Conservation (phyloP, 306 rosid genomes). For the Prinsepia uniflora region DNA sequence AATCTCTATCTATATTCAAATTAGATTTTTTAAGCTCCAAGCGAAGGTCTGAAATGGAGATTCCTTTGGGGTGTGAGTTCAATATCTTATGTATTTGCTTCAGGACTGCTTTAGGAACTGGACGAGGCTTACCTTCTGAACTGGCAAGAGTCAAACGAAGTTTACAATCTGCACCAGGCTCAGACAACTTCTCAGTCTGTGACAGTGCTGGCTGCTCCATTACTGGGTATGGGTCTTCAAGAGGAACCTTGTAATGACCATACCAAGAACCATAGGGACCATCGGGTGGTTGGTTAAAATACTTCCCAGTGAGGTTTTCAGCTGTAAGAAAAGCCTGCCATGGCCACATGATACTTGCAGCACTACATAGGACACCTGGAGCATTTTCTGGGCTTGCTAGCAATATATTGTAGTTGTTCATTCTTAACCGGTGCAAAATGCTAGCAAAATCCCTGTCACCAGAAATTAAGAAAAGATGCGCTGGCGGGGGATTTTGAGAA, state of each 20-base stretch:
- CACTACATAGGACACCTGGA: constrained; percentile 63
- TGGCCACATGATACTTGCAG: constrained; percentile 90
- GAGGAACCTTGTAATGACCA: constrained; percentile 56
- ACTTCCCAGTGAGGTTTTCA: constrained; percentile 58
- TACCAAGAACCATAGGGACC: constrained; percentile 74
- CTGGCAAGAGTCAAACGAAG: constrained; percentile 27
- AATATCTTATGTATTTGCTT: constrained; percentile 37
- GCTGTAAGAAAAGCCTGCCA: constrained; percentile 74
- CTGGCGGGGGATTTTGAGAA: constrained; percentile 96
- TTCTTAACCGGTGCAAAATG: constrained; percentile 66
- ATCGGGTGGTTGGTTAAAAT: constrained; percentile 80
- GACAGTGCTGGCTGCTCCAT: constrained; percentile 30
- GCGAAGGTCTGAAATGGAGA: constrained; percentile 42
- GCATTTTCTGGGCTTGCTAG: constrained; percentile 55
- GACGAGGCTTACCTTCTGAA: constrained; percentile 11
- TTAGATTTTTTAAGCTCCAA: constrained; percentile 32
- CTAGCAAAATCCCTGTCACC: constrained; percentile 73
- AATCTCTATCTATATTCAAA: constrained; percentile 35
- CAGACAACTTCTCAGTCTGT: constrained; percentile 29
- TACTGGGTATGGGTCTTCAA: constrained; percentile 49
- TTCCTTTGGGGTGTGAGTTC: constrained; percentile 54
- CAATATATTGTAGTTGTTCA: constrained; percentile 84
- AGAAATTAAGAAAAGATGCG: constrained; percentile 81
- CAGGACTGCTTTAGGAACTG: constrained; percentile 36
- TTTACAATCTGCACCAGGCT: constrained; percentile 33